Evolutionary conservation across 225 moss, liverwort and hornwort species (phyloP).

Genomic region (Physcomitrellopsis africana): DNA sequence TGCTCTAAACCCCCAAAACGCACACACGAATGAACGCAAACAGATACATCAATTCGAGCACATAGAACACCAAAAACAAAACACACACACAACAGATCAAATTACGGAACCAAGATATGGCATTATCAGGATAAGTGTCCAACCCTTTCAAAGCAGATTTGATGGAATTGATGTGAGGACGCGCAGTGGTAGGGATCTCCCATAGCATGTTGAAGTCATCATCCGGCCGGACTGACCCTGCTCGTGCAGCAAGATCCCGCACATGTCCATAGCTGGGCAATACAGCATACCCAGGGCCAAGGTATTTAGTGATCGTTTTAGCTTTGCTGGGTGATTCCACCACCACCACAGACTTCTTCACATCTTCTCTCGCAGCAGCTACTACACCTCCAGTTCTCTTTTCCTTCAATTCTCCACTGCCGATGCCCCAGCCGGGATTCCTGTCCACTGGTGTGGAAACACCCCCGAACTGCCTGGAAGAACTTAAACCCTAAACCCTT

Average conservation of each 20-base stretch:
- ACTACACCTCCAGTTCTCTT: slow-evolving; percentile 28
- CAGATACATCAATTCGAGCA: neutral
- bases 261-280: slow-evolving; percentile 95
- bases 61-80: too few species aligned
- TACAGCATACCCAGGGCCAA: slow-evolving; percentile 79
- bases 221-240: slow-evolving; percentile 91
- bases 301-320: slow-evolving; percentile 90
- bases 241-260: slow-evolving; percentile 84
- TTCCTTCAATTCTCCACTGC: slow-evolving; percentile 23
- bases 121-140: slow-evolving; percentile 5
- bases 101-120: neutral
- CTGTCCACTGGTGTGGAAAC: slow-evolving; percentile 13
- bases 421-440: slow-evolving; percentile 21
- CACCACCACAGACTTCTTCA: slow-evolving; percentile 64
- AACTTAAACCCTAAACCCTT: slow-evolving; percentile 45
- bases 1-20: slow-evolving; percentile 50
- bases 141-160: slow-evolving; percentile 92
- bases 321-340: slow-evolving; percentile 98
- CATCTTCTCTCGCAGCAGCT: slow-evolving; percentile 20
- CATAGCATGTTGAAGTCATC: slow-evolving; percentile 88
- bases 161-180: slow-evolving; percentile 85
- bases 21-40: neutral
- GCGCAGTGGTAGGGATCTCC: slow-evolving; percentile 90
- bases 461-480: slow-evolving; percentile 34
- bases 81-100: too few species aligned